Base-by-base conservation (phyloP, 2,329 filamentous ascomycete species). In the Trichoderma harzianum region DNA sequence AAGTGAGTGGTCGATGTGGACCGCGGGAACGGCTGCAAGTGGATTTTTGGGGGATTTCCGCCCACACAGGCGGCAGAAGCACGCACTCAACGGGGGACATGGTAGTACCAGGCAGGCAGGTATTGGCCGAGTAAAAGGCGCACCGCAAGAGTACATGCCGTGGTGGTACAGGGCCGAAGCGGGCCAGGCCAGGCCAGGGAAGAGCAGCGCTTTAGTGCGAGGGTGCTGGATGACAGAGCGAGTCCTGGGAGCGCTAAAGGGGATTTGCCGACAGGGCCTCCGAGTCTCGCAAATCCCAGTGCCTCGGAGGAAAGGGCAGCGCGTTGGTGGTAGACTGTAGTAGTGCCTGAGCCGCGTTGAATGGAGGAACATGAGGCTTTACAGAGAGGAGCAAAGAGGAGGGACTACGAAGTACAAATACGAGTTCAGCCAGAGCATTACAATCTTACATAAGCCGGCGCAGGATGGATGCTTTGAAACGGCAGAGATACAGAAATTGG, bases 1-100 rank as follows among this genome's bases (percentile, higher is more conserved):
- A 71, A 47, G 61, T 65, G 69, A 71, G 69, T 58, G 69, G 69
- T 71, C 39, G 69, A 71, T 61, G 69, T 71, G 69, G 69, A 71
- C 69, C 62, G 61, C 69, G 69, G 69, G 69, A 71, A 65, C 39
- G 62, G 43, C 53, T 47, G 53, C 62, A 58, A 69, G 55, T 60
- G 53, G 66, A 61, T 60, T 69, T 61, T 69, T 39, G 65, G 65
- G 47, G 51, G 51, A 32, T 61, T 69, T 61, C 14, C 55, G 66
- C 39, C 66, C 66, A 61, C 55, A 61, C 34, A 69, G 14, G 51
- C 24, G 53, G 65, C 34, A 58, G 43, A 68, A 58, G 65, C 65
- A 68, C 51, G 55, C 65, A 68, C 65, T 68, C 51, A 68, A 68
- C 3, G 64, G 64, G 51, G 64, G 32, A 57, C 47, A 53, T 30